A percentile compares a stretch with the other conserved stretches of the same genome.
phyloP scores from a whole-genome alignment of 78 protist species.

The Dictyostelium brefeldianum region DNA sequence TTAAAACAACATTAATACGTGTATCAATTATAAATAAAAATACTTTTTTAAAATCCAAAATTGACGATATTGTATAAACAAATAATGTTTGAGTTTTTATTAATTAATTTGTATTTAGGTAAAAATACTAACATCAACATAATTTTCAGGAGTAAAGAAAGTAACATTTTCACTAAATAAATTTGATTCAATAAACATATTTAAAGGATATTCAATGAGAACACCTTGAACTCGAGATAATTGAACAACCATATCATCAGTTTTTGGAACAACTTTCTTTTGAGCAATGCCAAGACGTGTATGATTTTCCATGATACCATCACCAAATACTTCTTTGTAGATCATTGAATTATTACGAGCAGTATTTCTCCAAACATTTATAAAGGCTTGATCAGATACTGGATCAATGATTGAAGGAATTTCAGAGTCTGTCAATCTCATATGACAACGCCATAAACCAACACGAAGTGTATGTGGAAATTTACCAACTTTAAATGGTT shows the following conservation, averaged over 20 bases:
- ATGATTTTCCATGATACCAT: constrained; percentile 51
- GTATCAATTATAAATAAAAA: too few relatives aligned
- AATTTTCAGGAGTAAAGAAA: constrained; percentile 44
- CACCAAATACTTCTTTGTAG: constrained; percentile 75
- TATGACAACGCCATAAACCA: constrained; percentile 60
- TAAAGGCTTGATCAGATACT: constrained; percentile 32
- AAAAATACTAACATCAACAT: constrained; percentile 39
- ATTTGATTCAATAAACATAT: constrained; percentile 48
- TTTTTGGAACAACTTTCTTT: neutral
- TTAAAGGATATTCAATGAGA: constrained; percentile 37
- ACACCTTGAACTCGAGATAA: constrained; percentile 22
- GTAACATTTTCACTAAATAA: neutral
- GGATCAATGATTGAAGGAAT: constrained; percentile 42
- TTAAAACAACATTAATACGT: too few relatives aligned
- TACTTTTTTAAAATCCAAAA: too few relatives aligned
- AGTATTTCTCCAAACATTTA: constrained; percentile 26
- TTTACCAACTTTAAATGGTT: constrained; percentile 13
- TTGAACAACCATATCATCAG: neutral
- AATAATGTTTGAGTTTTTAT: too few relatives aligned
- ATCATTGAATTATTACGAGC: constrained; percentile 28
- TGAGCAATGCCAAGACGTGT: neutral
- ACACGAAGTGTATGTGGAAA: constrained; percentile 52
- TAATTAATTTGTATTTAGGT: constrained; percentile 4
- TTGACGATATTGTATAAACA: too few relatives aligned
- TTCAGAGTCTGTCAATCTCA: constrained; percentile 30